A percentile compares a stretch with the other conserved stretches of the same genome.
These are phyloP conservation scores for Trichosanthes cucumerina DNA, from an alignment of 306 rosid genomes.

Conservation along the genomic window DNA sequence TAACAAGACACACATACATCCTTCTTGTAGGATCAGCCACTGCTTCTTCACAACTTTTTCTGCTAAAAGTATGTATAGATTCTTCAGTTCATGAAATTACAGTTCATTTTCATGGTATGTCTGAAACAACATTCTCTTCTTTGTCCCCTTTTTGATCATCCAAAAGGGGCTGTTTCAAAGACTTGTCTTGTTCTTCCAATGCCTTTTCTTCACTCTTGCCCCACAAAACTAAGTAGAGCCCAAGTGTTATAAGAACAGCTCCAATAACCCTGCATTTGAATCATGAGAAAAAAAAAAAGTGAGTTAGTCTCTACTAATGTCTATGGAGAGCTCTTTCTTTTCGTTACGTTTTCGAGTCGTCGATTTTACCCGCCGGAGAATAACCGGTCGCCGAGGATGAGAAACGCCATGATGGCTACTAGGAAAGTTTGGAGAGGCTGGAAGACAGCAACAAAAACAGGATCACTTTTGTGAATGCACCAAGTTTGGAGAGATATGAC, in stretches of 20 bases:
- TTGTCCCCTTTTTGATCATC: constrained; percentile 21
- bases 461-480: constrained; percentile 65
- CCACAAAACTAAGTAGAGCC: constrained; percentile 57
- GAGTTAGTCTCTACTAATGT: not conserved
- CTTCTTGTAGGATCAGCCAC: constrained; percentile 7
- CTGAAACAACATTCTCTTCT: constrained; percentile 16
- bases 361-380: constrained; percentile 46
- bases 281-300: not conserved
- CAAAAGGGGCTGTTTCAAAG: constrained; percentile 37
- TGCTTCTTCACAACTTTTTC: not conserved
- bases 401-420: constrained; percentile 51
- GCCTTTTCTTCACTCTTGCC: constrained; percentile 39
- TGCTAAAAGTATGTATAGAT: not conserved
- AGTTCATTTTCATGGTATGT: constrained; percentile 30
- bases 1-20: not conserved
- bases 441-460: constrained; percentile 63
- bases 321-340: not conserved
- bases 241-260: constrained; percentile 45
- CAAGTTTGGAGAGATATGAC: constrained; percentile 54
- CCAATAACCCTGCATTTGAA: constrained; percentile 40
- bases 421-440: constrained; percentile 58
- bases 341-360: not conserved
- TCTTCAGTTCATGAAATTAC: not conserved
- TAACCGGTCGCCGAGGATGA: constrained; percentile 44
- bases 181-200: constrained; percentile 14